Conservation (phyloP, 2,329 filamentous ascomycete genomes). For the Dendryphion nanum region DNA sequence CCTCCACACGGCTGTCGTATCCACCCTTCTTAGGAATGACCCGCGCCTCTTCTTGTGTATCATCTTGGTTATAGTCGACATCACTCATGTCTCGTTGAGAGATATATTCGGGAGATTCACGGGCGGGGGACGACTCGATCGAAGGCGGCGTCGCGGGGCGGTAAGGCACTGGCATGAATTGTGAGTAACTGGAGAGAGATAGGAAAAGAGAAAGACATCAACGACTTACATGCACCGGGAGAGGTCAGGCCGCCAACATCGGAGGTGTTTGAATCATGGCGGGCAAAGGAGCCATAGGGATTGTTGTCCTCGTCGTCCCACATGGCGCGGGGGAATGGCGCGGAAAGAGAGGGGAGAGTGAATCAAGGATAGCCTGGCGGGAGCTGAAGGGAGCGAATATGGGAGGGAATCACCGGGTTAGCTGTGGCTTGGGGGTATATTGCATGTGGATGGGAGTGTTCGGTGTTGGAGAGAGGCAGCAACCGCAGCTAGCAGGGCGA, state of each 20-base stretch:
- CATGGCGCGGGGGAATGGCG: slow-evolving; percentile 54
- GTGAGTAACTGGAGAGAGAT: slow-evolving; percentile 8
- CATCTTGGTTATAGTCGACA: slow-evolving; percentile 57
- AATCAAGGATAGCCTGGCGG: too few species aligned
- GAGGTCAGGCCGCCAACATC: slow-evolving; percentile 49
- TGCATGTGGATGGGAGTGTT: background rate
- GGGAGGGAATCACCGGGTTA: background rate
- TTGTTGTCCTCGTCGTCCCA: slow-evolving; percentile 99
- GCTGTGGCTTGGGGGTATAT: background rate
- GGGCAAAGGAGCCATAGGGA: slow-evolving; percentile 91
- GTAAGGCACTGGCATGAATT: slow-evolving; percentile 41
- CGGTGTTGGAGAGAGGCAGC: background rate
- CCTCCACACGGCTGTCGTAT: slow-evolving; percentile 94
- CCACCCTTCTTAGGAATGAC: slow-evolving; percentile 70
- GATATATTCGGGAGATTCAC: slow-evolving; percentile 61
- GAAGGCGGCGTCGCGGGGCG: slow-evolving; percentile 64
- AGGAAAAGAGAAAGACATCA: too few species aligned
- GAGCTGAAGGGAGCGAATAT: too few species aligned
- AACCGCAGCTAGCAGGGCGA: too few species aligned
- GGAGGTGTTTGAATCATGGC: slow-evolving; percentile 74
- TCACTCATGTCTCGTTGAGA: slow-evolving; percentile 57
- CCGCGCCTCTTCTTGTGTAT: slow-evolving; percentile 50
- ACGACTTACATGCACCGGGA: slow-evolving; percentile 36
- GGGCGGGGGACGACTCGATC: slow-evolving; percentile 63
- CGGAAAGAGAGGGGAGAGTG: background rate